Base-by-base conservation (phyloP, 495 filamentous ascomycete genomes). In the Bacidia rubella region DNA sequence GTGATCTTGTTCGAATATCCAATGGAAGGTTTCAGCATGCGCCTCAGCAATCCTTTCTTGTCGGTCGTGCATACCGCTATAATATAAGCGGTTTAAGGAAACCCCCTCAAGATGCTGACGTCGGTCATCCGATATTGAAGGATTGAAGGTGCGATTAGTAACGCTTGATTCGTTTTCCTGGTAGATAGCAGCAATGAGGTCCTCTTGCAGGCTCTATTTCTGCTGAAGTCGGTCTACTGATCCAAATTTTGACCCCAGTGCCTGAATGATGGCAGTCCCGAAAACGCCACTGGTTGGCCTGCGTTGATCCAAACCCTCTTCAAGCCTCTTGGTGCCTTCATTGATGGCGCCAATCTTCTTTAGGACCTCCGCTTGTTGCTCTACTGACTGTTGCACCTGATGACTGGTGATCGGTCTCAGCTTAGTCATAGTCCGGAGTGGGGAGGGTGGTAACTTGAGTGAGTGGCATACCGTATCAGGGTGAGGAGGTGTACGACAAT, bases 1-100 rank as follows among this genome's bases (percentile, higher is more conserved):
- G 4, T 22, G 10, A 3, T 21, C 17, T 35, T 24, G 39, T 11
- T 62, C 53, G 23, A 68, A 58, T 1, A 68, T 60, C 66, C 66
- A 70, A 47, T 57, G 23, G 49, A 58, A 71, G 0, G 66, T 71
- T 2, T 62, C 42, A 3, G 52, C 45, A 38, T 63, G 38, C 0
- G 60, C 50, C 47, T 55, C 23, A 0, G n/a, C 15, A 12, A 69
- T 64, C 10, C 48, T 26, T 23, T 52, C 49, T 19, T 59, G 26
- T 24, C 65, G 63, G 3, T 55, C 55, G 17, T 55, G 23, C 29
- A 63, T 63, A 11, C 12, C 48, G 22, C 53, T 43, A 25, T 60
- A 68, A 2, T 55, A 50, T 1, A 67, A 50, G 7, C 58, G 61
- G 19, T 49, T 40, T 11, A 65, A 48, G 1, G 67, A 1, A 17